These are phyloP conservation scores for Exophiala oligosperma DNA, from an alignment of 2,329 filamentous ascomycete genomes.

Conservation along the genomic window DNA sequence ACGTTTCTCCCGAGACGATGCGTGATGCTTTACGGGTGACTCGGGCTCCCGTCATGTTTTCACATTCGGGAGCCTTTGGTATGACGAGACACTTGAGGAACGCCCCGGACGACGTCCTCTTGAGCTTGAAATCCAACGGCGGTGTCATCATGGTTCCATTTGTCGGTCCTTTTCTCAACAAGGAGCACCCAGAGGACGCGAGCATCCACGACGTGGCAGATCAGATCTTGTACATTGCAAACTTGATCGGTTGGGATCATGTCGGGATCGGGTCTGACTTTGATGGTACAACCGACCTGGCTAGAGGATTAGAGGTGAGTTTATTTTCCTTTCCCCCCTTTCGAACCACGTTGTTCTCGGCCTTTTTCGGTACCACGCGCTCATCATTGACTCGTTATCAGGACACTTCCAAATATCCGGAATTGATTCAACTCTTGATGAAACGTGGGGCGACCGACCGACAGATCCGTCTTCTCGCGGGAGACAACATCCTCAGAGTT, in stretches of 20 bases:
- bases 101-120: slow-evolving; percentile 43
- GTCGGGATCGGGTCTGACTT: neutral
- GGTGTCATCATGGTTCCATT: slow-evolving; percentile 46
- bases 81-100: slow-evolving; percentile 38
- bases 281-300: neutral
- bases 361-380: too few species aligned
- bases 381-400: neutral
- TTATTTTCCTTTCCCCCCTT: neutral
- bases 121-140: slow-evolving; percentile 36
- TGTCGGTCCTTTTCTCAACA: slow-evolving; percentile 34
- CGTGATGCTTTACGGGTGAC: slow-evolving; percentile 26
- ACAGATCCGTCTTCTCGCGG: neutral
- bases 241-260: neutral
- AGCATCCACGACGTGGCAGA: neutral
- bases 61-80: slow-evolving; percentile 27
- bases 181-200: slow-evolving; percentile 30
- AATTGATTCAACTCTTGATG: neutral
- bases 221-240: neutral
- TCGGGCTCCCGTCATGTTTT: slow-evolving; percentile 31
- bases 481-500: neutral
- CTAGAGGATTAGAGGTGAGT: too few species aligned
- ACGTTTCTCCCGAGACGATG: slow-evolving; percentile 31
- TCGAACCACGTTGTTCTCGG: too few species aligned
- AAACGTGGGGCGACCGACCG: neutral
- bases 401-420: neutral